Evolutionary conservation across 2,329 filamentous ascomycete species (phyloP), one percentile per base, ranked within the genome.

Genomic region (Aureobasidium sp.): DNA sequence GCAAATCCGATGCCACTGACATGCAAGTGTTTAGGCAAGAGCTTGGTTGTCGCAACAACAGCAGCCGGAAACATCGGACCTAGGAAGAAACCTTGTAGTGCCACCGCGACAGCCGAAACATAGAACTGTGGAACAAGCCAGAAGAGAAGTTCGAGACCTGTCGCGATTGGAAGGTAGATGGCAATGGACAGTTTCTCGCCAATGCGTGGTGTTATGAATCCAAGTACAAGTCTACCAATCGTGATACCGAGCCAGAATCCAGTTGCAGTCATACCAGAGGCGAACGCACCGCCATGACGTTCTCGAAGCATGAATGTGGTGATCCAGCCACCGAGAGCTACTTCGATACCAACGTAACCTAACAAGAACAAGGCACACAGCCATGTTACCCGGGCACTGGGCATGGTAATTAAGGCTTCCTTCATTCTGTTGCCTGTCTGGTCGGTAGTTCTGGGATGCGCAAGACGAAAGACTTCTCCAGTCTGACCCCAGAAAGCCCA

Each of bases 181-280:
- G 74, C 69, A 60, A 82, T 79, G 37, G 78, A 75, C 41, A 79
- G 70, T 71, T 87, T 90, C 75, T 93, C 90, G 0, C 90, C 90
- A 20, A 90, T 77, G 2, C 81, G 77, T 1, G 87, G 86, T 1
- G 90, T 95, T 3, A 92, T 78, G 67, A 95, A 94, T 0, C 89
- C 89, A 17, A 95, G 74, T 0, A 86, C 72, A 2, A 94, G 77
- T 1, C 91, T 79, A 0, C 91, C 90, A 0, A 90, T 73, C 0
- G 90, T 92, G 65, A 95, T 80, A 0, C 90, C 91, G 47, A 90
- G 81, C 91, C 91, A 96, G 75, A 93, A 95, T 0, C 89, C 87
- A 0, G 89, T 93, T 0, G 86, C 87, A 0, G 84, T 85, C 76
- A 94, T 84, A 2, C 90, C 90, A 37, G 87, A 86, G 2, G 85